phyloP scores from a whole-genome alignment of 2,329 filamentous ascomycete genomes.

The Diaporthe capsici region DNA sequence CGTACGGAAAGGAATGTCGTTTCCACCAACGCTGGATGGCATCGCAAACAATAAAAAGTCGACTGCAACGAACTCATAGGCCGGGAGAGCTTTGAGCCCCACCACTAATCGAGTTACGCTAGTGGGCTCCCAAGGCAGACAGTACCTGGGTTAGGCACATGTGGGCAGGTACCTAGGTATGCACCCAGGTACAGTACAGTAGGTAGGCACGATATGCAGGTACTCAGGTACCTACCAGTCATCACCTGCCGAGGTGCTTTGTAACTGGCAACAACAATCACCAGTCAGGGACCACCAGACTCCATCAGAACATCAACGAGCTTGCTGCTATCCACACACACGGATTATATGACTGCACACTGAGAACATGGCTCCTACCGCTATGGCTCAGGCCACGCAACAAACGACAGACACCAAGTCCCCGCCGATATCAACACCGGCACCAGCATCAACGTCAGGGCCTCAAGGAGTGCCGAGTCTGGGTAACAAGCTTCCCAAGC shows the following conservation, averaged over 20 bases:
- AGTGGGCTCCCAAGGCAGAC: slow-evolving; percentile 9
- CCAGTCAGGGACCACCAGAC: slow-evolving; percentile 1
- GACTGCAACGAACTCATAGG: slow-evolving; percentile 39
- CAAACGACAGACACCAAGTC: neutral
- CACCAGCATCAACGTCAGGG: slow-evolving; percentile 17
- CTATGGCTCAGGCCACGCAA: slow-evolving; percentile 1
- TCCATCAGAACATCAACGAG: slow-evolving; percentile 3
- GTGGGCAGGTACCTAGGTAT: neutral
- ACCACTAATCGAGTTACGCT: slow-evolving; percentile 17
- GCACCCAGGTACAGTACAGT: too few relatives aligned
- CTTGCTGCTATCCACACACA: neutral
- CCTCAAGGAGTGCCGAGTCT: slow-evolving; percentile 60
- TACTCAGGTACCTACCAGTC: slow-evolving; percentile 3
- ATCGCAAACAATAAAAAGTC: slow-evolving; percentile 19
- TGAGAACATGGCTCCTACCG: slow-evolving; percentile 1
- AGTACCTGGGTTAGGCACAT: neutral
- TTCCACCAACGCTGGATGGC: neutral
- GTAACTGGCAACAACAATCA: neutral
- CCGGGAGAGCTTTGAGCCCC: slow-evolving; percentile 34
- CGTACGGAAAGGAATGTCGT: neutral
- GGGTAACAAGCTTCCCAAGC: slow-evolving; percentile 73
- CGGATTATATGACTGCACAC: neutral
- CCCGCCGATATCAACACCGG: slow-evolving; percentile 37
- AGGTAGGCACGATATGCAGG: neutral
- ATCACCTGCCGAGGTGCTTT: slow-evolving; percentile 17